Evolutionary conservation across 148 eudicot species (phyloP).

Genomic region (Silene latifolia): DNA sequence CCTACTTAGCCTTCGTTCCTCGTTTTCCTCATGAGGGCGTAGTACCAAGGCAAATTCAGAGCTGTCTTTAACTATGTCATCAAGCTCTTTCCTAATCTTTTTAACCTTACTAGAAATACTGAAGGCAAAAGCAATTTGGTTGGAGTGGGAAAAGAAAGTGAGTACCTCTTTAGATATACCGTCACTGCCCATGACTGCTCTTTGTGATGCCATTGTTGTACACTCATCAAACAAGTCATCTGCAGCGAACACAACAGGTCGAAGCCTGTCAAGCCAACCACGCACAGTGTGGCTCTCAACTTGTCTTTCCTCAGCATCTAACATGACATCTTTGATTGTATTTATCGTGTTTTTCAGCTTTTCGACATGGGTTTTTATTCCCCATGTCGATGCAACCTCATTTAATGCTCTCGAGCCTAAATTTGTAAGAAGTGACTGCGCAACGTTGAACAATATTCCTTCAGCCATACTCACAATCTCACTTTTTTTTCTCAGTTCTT

Average conservation of each 20-base stretch:
- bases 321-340: conserved; percentile 22
- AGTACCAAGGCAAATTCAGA: conserved; percentile 12
- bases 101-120: conserved; percentile 10
- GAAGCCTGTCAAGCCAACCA: conserved; percentile 27
- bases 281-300: conserved; percentile 11
- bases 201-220: conserved; percentile 1
- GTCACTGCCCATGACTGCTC: background rate
- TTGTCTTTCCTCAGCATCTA: conserved; percentile 34
- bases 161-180: conserved; percentile 8
- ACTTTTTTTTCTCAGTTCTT: too few species aligned
- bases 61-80: conserved; percentile 12
- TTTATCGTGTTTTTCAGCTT: conserved; percentile 18
- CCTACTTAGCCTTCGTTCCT: too few species aligned
- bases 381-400: conserved; percentile 22
- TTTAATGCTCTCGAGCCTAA: conserved; percentile 18
- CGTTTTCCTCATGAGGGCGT: too few species aligned
- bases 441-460: conserved; percentile 13
- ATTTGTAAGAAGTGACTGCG: conserved; percentile 11
- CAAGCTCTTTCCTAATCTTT: conserved; percentile 17
- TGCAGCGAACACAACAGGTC: conserved; percentile 16
- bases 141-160: conserved; percentile 15
- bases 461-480: conserved; percentile 23
- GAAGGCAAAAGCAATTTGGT: background rate
- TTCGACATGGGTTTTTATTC: conserved; percentile 13
- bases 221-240: conserved; percentile 31